These are phyloP conservation scores for Scheffersomyces ergatensis DNA, from an alignment of 805 yeast genomes.

Conservation along the genomic window DNA sequence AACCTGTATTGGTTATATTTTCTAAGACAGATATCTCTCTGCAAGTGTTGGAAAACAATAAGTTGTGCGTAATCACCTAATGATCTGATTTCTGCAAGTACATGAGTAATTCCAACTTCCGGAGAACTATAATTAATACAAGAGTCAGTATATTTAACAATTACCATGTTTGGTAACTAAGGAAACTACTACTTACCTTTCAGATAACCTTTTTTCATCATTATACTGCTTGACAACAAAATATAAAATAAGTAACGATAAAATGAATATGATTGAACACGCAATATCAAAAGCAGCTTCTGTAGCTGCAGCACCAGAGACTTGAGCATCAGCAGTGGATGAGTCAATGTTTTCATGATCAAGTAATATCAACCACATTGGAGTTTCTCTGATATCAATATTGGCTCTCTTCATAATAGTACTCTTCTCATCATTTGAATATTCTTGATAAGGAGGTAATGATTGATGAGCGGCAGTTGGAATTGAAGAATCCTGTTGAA, in stretches of 20 bases:
- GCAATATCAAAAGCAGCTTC: background rate
- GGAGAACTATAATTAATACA: background rate
- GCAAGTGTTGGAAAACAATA: too few relatives aligned
- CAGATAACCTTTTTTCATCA: background rate
- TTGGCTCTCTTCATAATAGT: background rate
- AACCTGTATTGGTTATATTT: too few relatives aligned
- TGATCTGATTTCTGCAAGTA: constrained; percentile 3
- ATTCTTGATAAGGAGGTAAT: too few relatives aligned
- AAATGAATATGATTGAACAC: background rate
- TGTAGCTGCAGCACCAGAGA: too few relatives aligned
- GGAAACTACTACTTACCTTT: background rate
- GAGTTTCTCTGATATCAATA: background rate
- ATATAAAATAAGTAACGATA: background rate
- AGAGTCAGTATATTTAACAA: background rate
- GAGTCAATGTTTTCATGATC: too few relatives aligned
- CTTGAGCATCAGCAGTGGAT: too few relatives aligned
- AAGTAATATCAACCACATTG: background rate
- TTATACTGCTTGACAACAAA: background rate
- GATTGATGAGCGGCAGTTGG: too few relatives aligned
- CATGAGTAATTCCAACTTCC: constrained; percentile 2
- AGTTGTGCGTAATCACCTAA: background rate
- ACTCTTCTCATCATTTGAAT: too few relatives aligned
- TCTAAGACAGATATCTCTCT: too few relatives aligned
- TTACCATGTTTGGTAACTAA: background rate
- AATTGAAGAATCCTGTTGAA: too few relatives aligned